Conservation (phyloP, 441 rosid genomes). For the Lepidium campestre region DNA sequence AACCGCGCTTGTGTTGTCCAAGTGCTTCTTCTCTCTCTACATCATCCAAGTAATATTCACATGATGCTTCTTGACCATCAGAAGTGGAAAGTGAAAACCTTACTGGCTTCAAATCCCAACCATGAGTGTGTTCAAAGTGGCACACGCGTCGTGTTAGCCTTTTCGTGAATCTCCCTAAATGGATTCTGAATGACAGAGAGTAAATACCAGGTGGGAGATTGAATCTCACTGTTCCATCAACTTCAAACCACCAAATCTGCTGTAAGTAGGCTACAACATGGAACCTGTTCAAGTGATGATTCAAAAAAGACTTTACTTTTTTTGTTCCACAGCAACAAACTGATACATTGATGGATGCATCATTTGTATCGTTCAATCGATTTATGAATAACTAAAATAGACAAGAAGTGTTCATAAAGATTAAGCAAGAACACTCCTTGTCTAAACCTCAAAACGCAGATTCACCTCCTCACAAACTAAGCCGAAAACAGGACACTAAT, state of each 20-base stretch:
- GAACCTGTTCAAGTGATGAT: constrained; percentile 44
- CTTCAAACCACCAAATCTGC: constrained; percentile 97
- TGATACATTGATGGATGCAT: not conserved
- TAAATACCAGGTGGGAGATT: constrained; percentile 60
- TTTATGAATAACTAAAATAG: too few species aligned
- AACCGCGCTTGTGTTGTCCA: constrained; percentile 70
- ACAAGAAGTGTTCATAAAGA: too few species aligned
- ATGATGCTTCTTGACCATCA: constrained; percentile 67
- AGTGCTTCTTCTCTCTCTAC: constrained; percentile 38
- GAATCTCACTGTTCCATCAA: constrained; percentile 61
- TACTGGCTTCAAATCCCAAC: constrained; percentile 84
- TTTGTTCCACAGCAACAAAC: not conserved
- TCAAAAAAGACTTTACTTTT: not conserved
- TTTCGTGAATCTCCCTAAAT: constrained; percentile 68
- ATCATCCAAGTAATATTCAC: constrained; percentile 60
- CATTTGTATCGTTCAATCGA: too few species aligned
- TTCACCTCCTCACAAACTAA: not conserved
- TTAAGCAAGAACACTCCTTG: not conserved
- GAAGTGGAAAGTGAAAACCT: constrained; percentile 59
- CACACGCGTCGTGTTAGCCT: constrained; percentile 71
- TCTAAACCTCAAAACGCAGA: not conserved
- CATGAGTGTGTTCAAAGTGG: constrained; percentile 76
- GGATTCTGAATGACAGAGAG: constrained; percentile 66
- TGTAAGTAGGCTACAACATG: constrained; percentile 73
- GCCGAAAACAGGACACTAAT: not conserved